These are phyloP conservation scores for Microthyrium microscopicum DNA, from an alignment of 2,329 filamentous ascomycete genomes.

Conservation along the genomic window DNA sequence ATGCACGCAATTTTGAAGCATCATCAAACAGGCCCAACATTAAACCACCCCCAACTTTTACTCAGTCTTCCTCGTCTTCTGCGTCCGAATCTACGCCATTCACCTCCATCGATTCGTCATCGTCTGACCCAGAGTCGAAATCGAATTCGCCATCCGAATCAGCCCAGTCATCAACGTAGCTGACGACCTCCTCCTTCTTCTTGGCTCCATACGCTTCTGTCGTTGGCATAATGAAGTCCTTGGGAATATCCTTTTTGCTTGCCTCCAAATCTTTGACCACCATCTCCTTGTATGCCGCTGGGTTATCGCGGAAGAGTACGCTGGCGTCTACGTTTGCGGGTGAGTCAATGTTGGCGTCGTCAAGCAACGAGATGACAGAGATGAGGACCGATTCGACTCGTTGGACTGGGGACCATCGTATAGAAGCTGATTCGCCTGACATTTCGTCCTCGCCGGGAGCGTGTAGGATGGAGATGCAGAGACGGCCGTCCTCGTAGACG, in stretches of 20 bases:
- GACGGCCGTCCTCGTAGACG: conserved; percentile 73
- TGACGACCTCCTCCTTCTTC: conserved; percentile 54
- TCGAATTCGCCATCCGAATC: conserved; percentile 47
- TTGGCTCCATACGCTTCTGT: conserved; percentile 47
- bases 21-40: too few relatives aligned
- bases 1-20: too few relatives aligned
- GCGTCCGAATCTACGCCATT: conserved; percentile 40
- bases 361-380: conserved; percentile 77
- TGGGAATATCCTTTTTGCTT: conserved; percentile 66
- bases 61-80: conserved; percentile 31
- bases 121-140: conserved; percentile 37
- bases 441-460: conserved; percentile 80
- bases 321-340: conserved; percentile 91
- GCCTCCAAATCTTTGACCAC: conserved; percentile 54
- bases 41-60: too few relatives aligned
- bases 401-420: conserved; percentile 89
- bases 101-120: conserved; percentile 34
- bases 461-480: conserved; percentile 96
- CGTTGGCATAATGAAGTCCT: conserved; percentile 68
- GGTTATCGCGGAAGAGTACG: conserved; percentile 64
- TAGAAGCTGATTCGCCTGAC: conserved; percentile 76
- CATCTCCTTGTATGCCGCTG: conserved; percentile 49
- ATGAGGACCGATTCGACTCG: conserved; percentile 89
- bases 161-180: conserved; percentile 22
- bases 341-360: conserved; percentile 84